These are phyloP conservation scores for Kodamaea neixiangensis DNA, from an alignment of 805 yeast species.

Conservation along the genomic window DNA sequence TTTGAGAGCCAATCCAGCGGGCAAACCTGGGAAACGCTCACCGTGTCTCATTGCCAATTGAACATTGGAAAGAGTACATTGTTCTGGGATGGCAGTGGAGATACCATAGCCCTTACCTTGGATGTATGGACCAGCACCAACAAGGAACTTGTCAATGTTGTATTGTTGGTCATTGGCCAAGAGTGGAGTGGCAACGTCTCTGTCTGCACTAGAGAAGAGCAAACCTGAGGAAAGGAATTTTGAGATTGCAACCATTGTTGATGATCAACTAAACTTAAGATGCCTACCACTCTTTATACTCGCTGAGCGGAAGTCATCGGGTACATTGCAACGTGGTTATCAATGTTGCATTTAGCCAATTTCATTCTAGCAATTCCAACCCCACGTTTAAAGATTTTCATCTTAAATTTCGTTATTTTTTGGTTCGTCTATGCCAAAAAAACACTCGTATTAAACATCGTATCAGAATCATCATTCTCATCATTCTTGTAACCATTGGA, in stretches of 20 bases:
- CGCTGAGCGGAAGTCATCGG: background rate
- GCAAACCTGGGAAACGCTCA: constrained; percentile 23
- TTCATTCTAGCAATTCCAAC: background rate
- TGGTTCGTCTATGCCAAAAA: background rate
- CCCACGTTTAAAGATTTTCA: background rate
- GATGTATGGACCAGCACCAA: constrained; percentile 12
- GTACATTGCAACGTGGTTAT: background rate
- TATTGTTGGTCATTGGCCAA: constrained; percentile 8
- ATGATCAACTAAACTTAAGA: background rate
- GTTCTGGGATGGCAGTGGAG: constrained; percentile 12
- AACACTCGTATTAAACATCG: too few relatives aligned
- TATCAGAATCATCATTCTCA: too few relatives aligned
- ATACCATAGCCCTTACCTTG: constrained; percentile 13
- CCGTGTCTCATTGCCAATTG: constrained; percentile 26
- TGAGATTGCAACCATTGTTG: constrained; percentile 10
- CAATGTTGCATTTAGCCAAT: background rate
- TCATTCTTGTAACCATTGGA: too few relatives aligned
- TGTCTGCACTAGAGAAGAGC: background rate
- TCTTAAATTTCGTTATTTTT: background rate
- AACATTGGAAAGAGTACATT: constrained; percentile 23
- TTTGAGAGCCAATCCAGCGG: constrained; percentile 17
- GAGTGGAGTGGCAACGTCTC: constrained; percentile 10
- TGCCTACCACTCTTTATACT: background rate
- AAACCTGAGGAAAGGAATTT: constrained; percentile 9
- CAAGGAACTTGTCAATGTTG: constrained; percentile 9